These are phyloP conservation scores for Ambrosiella beaveri DNA, from an alignment of 2,329 filamentous ascomycete species.

Conservation along the genomic window DNA sequence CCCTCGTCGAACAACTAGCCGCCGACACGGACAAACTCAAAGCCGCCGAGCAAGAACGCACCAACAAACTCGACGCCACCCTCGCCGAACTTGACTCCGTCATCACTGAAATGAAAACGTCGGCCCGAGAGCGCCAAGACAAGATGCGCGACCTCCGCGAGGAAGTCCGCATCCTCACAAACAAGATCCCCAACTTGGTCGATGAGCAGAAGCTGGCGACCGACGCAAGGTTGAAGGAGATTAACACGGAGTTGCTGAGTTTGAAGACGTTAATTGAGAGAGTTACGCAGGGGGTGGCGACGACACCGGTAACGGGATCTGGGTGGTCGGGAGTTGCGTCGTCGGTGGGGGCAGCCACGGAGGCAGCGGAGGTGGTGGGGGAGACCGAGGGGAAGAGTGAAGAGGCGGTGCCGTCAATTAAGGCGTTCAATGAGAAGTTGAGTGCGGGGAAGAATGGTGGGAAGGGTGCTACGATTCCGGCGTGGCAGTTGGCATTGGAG, in stretches of 20 bases:
- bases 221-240: slow-evolving; percentile 65
- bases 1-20: slow-evolving; percentile 76
- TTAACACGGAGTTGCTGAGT: slow-evolving; percentile 76
- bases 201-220: slow-evolving; percentile 73
- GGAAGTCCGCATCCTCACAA: slow-evolving; percentile 67
- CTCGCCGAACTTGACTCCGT: slow-evolving; percentile 73
- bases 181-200: slow-evolving; percentile 74
- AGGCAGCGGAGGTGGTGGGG: not conserved
- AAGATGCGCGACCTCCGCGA: slow-evolving; percentile 74
- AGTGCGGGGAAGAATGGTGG: slow-evolving; percentile 18
- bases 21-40: slow-evolving; percentile 84
- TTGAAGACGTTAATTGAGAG: slow-evolving; percentile 68
- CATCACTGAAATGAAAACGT: slow-evolving; percentile 62
- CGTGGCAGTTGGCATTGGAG: slow-evolving; percentile 31
- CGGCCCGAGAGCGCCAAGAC: slow-evolving; percentile 67
- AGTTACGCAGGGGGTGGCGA: slow-evolving; percentile 24
- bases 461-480: slow-evolving; percentile 51
- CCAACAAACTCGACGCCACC: slow-evolving; percentile 64
- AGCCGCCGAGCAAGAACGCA: slow-evolving; percentile 66
- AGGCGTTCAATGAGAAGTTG: slow-evolving; percentile 9
- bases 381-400: not conserved
- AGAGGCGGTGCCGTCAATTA: not conserved
- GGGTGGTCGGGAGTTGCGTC: not conserved
- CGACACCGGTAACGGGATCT: slow-evolving; percentile 18
- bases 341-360: not conserved